Percentiles rank a stretch among this genome's conserved stretches.
These are phyloP conservation scores for Coemansia sp. DNA, from an alignment of 371 early-diverging fungal species.

Conservation along the genomic window DNA sequence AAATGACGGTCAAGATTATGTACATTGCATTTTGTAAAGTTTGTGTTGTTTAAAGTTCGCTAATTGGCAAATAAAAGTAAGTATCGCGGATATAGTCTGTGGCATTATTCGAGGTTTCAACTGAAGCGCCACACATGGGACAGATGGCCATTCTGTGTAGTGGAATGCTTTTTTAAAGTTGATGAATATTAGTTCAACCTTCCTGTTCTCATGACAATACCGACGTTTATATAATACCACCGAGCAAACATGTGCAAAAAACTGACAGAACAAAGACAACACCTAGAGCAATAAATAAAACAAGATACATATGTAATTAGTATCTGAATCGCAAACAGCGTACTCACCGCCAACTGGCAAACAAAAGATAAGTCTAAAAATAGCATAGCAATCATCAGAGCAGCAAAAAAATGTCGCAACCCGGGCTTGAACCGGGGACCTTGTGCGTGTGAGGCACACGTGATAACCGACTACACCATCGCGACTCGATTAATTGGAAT, in stretches of 20 bases:
- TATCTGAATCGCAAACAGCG: no score
- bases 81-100: not conserved
- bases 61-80: not conserved
- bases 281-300: no score
- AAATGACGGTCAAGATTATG: not conserved
- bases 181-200: not conserved
- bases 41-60: not conserved
- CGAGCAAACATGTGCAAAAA: no score
- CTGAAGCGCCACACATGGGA: not conserved
- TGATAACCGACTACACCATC: constrained; percentile 18
- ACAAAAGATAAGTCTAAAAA: not conserved
- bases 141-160: not conserved
- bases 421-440: constrained; percentile 19
- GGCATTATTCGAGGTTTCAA: not conserved
- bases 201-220: not conserved
- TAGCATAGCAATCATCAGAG: not conserved
- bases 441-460: constrained; percentile 12
- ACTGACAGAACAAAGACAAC: no score
- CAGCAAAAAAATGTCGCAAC: not conserved
- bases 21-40: not conserved
- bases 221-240: no score
- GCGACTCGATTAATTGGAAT: not conserved
- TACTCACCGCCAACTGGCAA: no score
- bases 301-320: no score
- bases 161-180: not conserved